Conservation (phyloP, 129 eudicot genomes). For the Flaveria brownii region DNA sequence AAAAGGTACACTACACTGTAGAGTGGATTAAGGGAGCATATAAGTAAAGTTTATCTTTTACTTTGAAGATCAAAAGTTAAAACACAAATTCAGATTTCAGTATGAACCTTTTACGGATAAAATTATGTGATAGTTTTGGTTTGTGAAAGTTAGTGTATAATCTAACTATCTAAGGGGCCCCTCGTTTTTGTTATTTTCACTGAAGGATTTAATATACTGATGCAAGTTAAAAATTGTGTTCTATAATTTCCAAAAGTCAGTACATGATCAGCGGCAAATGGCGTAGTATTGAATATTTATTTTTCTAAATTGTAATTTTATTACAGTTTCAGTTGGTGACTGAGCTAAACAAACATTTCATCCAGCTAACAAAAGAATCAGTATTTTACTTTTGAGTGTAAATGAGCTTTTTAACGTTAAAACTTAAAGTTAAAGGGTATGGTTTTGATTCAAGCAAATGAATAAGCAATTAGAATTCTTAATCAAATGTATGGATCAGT, state of each 20-base stretch:
- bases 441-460: conserved; percentile 5
- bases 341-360: neutral
- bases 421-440: neutral
- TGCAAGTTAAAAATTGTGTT: too few relatives aligned
- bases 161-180: too few relatives aligned
- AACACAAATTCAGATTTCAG: neutral
- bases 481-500: neutral
- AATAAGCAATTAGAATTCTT: neutral
- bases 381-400: neutral
- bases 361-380: neutral
- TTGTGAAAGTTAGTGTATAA: neutral
- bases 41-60: neutral
- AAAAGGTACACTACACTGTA: too few relatives aligned
- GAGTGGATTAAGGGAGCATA: too few relatives aligned
- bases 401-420: neutral
- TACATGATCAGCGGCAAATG: neutral
- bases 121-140: neutral
- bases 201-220: neutral
- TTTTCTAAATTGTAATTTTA: neutral
- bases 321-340: neutral
- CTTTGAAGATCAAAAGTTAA: neutral
- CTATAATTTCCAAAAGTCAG: too few relatives aligned
- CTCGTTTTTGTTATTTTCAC: neutral
- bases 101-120: neutral
- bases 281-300: neutral